Evolutionary conservation across 306 rosid species (phyloP), one percentile per base, ranked within the genome.

Genomic region (Pueraria montana): DNA sequence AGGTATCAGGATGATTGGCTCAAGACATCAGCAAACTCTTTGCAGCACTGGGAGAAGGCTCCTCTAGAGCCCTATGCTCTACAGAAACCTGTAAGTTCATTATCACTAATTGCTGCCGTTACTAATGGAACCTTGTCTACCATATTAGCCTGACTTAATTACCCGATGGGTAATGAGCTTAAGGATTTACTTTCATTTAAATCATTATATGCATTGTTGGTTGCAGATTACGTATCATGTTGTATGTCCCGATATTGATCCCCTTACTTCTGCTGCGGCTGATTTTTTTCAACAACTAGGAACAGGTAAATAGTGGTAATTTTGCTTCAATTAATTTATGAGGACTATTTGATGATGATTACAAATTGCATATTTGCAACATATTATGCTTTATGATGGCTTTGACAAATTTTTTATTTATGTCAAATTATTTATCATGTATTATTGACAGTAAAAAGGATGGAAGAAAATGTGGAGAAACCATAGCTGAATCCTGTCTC

Each of bases 1-100:
- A 96, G 99, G 91, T 96, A 96, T 88, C 99, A 96, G 86, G 99
- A 96, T 81, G 99, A 96, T 92, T 96, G 99, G 99, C 99, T 96
- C 62, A 96, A 96, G 91, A 88, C 97, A 26, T 93, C 98, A 73
- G 91, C 96, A 45, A 91, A 84, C 84, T 88, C 92, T 80, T 83
- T 96, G 75, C 94, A 91, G 78, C 88, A 86, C 73, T 96, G 99
- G 99, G 99, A 96, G 87, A 96, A 96, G 90, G 97, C 98, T 89
- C 99, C 99, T 70, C 90, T 93, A 34, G 99, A 96, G 85, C 99
- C 99, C 49, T 96, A 91, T 86, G 99, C 98, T 76, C 90, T 87
- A 32, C 96, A 84, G 75, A 96, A 96, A 85, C 97, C 96, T 30
- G 99, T 92, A 89, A 82, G 95, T 86, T 87, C n/a, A 52, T 80